Conservation (phyloP, 192 early-diverging fungal species). For the Backusella tuberculispora region DNA sequence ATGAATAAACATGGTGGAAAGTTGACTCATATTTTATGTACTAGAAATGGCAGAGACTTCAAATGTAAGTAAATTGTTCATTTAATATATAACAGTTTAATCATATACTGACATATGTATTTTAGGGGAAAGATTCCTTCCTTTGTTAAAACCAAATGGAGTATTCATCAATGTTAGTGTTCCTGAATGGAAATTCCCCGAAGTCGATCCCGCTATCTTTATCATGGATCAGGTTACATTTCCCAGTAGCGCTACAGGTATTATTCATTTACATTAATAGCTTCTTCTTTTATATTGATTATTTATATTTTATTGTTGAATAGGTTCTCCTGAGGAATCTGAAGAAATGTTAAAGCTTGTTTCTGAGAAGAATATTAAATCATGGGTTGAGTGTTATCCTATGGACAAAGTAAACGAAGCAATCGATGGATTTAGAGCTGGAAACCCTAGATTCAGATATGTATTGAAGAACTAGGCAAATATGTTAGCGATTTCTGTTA, state of each 20-base stretch:
- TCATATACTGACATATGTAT: neutral
- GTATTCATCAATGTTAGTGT: slow-evolving; percentile 64
- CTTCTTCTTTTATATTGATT: no score
- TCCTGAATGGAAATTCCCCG: slow-evolving; percentile 43
- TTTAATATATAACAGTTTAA: neutral
- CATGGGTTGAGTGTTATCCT: slow-evolving; percentile 64
- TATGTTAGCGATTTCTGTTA: neutral
- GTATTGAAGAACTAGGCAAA: slow-evolving; percentile 62
- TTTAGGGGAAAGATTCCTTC: neutral
- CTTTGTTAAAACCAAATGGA: slow-evolving; percentile 39
- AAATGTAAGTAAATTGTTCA: neutral
- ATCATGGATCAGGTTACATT: slow-evolving; percentile 50
- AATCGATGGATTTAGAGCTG: slow-evolving; percentile 57
- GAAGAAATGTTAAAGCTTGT: slow-evolving; percentile 69
- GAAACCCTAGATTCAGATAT: slow-evolving; percentile 67
- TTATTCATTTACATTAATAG: no score
- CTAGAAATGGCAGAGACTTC: slow-evolving; percentile 11
- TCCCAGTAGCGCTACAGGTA: slow-evolving; percentile 35
- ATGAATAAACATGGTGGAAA: neutral
- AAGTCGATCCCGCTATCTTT: slow-evolving; percentile 47
- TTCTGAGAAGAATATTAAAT: slow-evolving; percentile 58
- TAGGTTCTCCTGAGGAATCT: slow-evolving; percentile 58
- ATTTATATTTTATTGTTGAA: slow-evolving; percentile 45
- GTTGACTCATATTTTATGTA: slow-evolving; percentile 34
- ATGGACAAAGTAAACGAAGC: slow-evolving; percentile 67